Percentiles rank a stretch among this genome's conserved stretches.
Evolutionary conservation across 1,284 basidiomycete genomes (phyloP).

Genomic region (Mycena citricolor): DNA sequence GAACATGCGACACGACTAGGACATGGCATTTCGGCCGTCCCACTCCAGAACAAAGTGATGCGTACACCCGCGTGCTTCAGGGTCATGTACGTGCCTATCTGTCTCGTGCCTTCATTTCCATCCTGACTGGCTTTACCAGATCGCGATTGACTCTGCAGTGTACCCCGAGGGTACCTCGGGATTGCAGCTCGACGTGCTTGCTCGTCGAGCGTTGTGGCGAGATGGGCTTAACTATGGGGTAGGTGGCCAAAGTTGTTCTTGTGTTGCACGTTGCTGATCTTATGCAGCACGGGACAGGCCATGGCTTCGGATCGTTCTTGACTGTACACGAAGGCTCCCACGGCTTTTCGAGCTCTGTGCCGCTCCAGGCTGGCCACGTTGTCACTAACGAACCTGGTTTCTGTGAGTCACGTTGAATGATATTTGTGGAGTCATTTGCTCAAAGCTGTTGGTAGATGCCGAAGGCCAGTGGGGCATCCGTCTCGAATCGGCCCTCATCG

Average conservation of each 20-base stretch:
- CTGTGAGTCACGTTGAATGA: constrained; percentile 61
- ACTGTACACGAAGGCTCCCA: constrained; percentile 80
- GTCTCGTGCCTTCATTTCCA: constrained; percentile 16
- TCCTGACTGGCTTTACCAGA: constrained; percentile 53
- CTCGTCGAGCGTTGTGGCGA: constrained; percentile 83
- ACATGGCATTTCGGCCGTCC: constrained; percentile 89
- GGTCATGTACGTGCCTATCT: constrained; percentile 73
- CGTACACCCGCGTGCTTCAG: constrained; percentile 93
- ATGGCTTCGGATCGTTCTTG: constrained; percentile 80
- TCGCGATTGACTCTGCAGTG: constrained; percentile 85
- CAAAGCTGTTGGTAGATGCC: constrained; percentile 52
- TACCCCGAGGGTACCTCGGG: constrained; percentile 91
- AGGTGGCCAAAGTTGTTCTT: constrained; percentile 30
- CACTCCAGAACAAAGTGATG: constrained; percentile 79
- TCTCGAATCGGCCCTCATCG: constrained; percentile 81
- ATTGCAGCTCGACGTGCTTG: constrained; percentile 78
- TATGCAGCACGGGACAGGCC: constrained; percentile 77
- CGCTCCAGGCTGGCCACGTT: constrained; percentile 81
- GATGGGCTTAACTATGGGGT: constrained; percentile 85
- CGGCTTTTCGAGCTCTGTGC: constrained; percentile 63
- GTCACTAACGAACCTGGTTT: constrained; percentile 88
- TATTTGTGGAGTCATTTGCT: too few species aligned
- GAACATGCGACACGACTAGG: constrained; percentile 92
- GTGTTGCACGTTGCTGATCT: constrained; percentile 23
- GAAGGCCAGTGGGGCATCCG: constrained; percentile 87